Evolutionary conservation across 768 basidiomycete genomes (phyloP).

Genomic region (Cyclocybe cylindracea): DNA sequence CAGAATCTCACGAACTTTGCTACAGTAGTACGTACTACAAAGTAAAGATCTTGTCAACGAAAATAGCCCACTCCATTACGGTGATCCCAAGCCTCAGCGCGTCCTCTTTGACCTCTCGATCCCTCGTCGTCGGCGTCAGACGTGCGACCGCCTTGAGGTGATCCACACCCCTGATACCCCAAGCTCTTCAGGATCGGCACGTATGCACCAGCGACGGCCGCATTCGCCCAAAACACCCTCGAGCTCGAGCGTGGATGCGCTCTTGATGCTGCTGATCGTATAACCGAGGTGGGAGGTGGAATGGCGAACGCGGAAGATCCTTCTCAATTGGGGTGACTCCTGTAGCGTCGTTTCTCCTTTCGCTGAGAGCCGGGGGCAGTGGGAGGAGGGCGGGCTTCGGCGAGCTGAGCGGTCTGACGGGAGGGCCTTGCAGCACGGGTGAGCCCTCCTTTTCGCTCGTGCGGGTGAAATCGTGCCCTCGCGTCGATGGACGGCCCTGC

Average conservation of each 20-base stretch:
- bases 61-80: conserved; percentile 77
- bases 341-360: conserved; percentile 13
- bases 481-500: background rate
- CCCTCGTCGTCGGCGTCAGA: conserved; percentile 64
- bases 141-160: conserved; percentile 64
- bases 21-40: conserved; percentile 14
- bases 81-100: conserved; percentile 70
- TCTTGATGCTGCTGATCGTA: conserved; percentile 45
- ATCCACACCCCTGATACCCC: conserved; percentile 58
- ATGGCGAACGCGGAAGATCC: conserved; percentile 30
- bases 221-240: conserved; percentile 61
- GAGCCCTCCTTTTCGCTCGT: conserved; percentile 20
- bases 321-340: conserved; percentile 26
- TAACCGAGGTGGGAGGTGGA: conserved; percentile 40
- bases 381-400: background rate
- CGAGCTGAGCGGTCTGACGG: background rate
- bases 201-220: conserved; percentile 62
- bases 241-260: conserved; percentile 38
- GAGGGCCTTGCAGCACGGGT: conserved; percentile 1
- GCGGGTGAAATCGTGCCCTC: conserved; percentile 21
- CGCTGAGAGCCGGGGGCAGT: background rate
- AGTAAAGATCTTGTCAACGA: conserved; percentile 61
- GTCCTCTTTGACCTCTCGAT: conserved; percentile 70
- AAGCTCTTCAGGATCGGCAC: conserved; percentile 54
- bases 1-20: too few species aligned